Conservation (phyloP, 208 protist species). For the Wallacemonas sp. region DNA sequence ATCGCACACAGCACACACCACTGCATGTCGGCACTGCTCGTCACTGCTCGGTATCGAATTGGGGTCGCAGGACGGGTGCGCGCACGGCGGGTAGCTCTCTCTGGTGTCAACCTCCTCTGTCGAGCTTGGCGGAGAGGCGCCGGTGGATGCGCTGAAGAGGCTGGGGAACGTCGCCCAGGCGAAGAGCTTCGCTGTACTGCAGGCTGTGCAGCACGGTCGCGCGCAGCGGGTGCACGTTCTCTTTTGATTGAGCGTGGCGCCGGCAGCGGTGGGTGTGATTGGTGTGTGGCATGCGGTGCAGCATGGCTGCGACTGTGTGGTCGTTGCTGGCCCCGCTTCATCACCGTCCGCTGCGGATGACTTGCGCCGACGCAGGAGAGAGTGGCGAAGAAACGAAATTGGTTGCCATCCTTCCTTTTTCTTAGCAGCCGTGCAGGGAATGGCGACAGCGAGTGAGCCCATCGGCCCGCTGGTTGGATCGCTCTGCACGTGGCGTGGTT, state of each 20-base stretch:
- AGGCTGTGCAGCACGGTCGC: constrained; percentile 6
- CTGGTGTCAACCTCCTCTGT: not conserved
- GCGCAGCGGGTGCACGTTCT: not conserved
- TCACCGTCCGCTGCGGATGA: not conserved
- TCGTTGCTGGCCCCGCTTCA: not conserved
- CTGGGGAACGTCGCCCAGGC: not conserved
- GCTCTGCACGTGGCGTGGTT: not conserved
- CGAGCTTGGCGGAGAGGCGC: not conserved
- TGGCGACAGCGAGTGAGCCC: not conserved
- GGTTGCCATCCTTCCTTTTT: not conserved
- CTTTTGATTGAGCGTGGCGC: not conserved
- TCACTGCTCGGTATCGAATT: not conserved
- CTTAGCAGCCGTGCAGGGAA: not conserved
- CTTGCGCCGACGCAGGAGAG: not conserved
- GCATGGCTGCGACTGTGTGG: not conserved
- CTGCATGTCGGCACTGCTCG: not conserved
- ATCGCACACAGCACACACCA: constrained; percentile 34
- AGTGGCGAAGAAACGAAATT: constrained; percentile 10
- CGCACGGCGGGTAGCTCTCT: not conserved
- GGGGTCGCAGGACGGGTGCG: no score
- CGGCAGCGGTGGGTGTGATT: not conserved
- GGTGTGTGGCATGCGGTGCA: constrained; percentile 1
- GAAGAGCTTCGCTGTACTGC: constrained; percentile 12
- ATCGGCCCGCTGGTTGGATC: not conserved
- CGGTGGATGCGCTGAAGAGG: not conserved